Percentiles rank a stretch among this genome's conserved stretches.
These are phyloP conservation scores for Metschnikowia hibisci DNA, from an alignment of 805 yeast genomes.

Conservation along the genomic window DNA sequence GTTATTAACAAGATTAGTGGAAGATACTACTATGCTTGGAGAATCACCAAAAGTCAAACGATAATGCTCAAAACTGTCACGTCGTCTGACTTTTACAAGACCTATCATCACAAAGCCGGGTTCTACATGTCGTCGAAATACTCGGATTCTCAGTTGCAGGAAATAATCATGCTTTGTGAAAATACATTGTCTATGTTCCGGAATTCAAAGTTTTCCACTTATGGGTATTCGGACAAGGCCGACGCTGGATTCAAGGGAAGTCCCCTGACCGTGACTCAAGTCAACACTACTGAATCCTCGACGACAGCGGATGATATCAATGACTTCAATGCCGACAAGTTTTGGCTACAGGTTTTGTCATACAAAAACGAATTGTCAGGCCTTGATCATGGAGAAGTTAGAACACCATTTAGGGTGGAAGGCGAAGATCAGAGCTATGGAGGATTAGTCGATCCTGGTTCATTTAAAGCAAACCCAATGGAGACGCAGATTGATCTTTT, in stretches of 20 bases:
- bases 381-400: neutral
- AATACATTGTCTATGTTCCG: conserved; percentile 13
- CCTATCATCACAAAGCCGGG: conserved; percentile 16
- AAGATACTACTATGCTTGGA: conserved; percentile 65
- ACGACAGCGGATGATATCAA: conserved; percentile 11
- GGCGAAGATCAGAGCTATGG: neutral
- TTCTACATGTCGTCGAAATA: conserved; percentile 15
- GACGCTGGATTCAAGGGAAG: conserved; percentile 7
- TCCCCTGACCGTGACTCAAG: neutral
- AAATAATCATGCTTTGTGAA: conserved; percentile 20
- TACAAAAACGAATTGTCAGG: conserved; percentile 21
- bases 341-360: conserved; percentile 35
- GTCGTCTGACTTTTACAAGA: conserved; percentile 29
- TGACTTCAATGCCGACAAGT: conserved; percentile 30
- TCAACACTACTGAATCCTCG: conserved; percentile 1
- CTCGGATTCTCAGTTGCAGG: conserved; percentile 23
- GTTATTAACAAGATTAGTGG: conserved; percentile 43
- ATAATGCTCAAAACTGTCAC: conserved; percentile 36
- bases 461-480: neutral
- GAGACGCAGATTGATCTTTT: conserved; percentile 22
- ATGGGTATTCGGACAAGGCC: conserved; percentile 12
- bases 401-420: neutral
- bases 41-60: conserved; percentile 56
- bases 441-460: neutral
- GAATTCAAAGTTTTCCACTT: conserved; percentile 11